Evolutionary conservation across 768 basidiomycete genomes (phyloP), one percentile per base, ranked within the genome.

Genomic region (Mycena rosella): DNA sequence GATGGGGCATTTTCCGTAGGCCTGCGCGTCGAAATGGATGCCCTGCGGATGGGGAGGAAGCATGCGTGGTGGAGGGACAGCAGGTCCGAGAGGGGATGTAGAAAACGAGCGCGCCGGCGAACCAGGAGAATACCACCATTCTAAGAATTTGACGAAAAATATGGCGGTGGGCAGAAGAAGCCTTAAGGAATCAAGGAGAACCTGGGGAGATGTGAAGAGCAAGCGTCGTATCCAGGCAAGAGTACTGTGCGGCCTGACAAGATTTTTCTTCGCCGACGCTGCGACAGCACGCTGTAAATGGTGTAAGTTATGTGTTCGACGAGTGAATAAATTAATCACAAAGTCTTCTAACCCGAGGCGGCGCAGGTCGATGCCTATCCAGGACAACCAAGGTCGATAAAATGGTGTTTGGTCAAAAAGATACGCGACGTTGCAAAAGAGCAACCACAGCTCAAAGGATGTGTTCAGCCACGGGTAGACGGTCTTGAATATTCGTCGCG

Each of bases 61-160:
- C 73, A 93, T 87, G 70, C 84, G 85, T 48, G 94, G 96, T 17
- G 94, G 94, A 69, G 92, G 91, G 47, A 94, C 85, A 2, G 88
- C 84, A 30, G 91, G 93, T 9, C 90, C 92, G 57, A 87, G 85
- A 15, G 84, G 85, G 14, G 88, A 89, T 34, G 84, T 84, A 11
- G 88, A 85, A 59, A 94, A 80, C n/a, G 88, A 88, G 44, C 90
- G 88, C 20, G 93, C 94, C 5, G 93, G 96, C 14, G 95, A 98
- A 48, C 87, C 87, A 24, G 98, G 96, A 5, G 96, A 96, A 76
- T 99, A 99, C 96, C 97, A 99, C 96, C 98, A 99, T 80, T 99
- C 96, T 51, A 98, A 84, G 79, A 99, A 96, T 79, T 96, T 97
- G 83, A 99, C 84, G 76, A 95, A 93, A 79, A 99, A 97, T 65